Base-by-base conservation (phyloP, 306 rosid species). In the Cicer bijugum region DNA sequence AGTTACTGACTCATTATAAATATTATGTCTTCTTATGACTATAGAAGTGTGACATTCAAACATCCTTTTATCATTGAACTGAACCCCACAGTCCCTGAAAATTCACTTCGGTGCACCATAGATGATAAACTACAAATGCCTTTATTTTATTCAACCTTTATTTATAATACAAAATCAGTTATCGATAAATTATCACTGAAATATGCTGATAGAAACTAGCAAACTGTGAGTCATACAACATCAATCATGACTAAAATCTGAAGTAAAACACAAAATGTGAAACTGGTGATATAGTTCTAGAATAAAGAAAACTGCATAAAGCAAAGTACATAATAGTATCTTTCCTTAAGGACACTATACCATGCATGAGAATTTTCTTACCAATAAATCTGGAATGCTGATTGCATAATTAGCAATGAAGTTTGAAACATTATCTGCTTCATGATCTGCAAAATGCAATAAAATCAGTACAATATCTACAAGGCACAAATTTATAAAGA, bases 311-410 rank as follows among this genome's bases (percentile, higher is more conserved):
- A 80, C 48, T 76, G 80, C 79, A 67, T 37, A 63, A 80, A 70
- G 80, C 83, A 84, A 80, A 63, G 40, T 19, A 77, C 83, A 72
- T 77, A 76, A 76, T n/a, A 38, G 46, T 60, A 81, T 79, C 71
- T 56, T 64, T 78, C 72, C 74, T 74, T 44, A 69, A 63, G 81
- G 75, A 82, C 75, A 74, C 77, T 82, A 86, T 85, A 80, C 63
- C 68, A 87, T 71, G 82, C 81, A 71, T 73, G 82, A 80, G 80
- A 82, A 84, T 77, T 74, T 85, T 79, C 96, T 85, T 90, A 93
- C 98, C 88, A 12, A 81, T 83, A 91, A 80, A 74, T 89, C 85
- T 83, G 96, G 98, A 83, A 88, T 83, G 90, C 89, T 84, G 72
- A 80, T 81, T 75, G 78, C 90, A 82, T 86, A 88, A 84, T 75